A percentile compares a stretch with the other conserved stretches of the same genome.
These are phyloP conservation scores for Barnettozyma sucrosica DNA, from an alignment of 805 yeast species.

Conservation along the genomic window DNA sequence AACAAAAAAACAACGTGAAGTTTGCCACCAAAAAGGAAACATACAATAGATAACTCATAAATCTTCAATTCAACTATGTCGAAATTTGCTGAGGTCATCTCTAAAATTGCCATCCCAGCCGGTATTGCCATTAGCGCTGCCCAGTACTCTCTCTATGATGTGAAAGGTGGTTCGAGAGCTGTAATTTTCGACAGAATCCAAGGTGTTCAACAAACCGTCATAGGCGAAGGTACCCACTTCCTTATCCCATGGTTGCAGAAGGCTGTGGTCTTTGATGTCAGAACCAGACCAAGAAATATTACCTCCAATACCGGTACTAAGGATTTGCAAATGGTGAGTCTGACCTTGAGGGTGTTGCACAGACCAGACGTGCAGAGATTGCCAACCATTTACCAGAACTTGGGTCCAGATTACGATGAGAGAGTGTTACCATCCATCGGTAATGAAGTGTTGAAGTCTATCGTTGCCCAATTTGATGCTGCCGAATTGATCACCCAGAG, in stretches of 20 bases:
- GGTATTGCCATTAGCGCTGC: slow-evolving; percentile 66
- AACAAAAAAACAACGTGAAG: background rate
- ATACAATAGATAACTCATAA: background rate
- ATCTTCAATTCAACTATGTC: slow-evolving; percentile 28
- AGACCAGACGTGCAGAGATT: slow-evolving; percentile 83
- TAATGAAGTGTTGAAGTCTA: slow-evolving; percentile 82
- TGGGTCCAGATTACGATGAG: slow-evolving; percentile 94
- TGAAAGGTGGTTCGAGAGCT: slow-evolving; percentile 93
- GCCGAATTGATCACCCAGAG: slow-evolving; percentile 96
- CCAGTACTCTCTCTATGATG: slow-evolving; percentile 87
- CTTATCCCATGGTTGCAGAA: slow-evolving; percentile 93
- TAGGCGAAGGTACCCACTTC: slow-evolving; percentile 97
- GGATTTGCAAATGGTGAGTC: slow-evolving; percentile 91
- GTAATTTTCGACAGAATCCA: slow-evolving; percentile 87
- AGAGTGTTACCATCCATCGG: slow-evolving; percentile 90
- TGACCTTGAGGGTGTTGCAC: slow-evolving; percentile 88
- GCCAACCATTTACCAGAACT: slow-evolving; percentile 82
- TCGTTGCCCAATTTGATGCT: slow-evolving; percentile 92
- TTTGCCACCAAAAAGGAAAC: slow-evolving; percentile 8
- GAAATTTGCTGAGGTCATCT: slow-evolving; percentile 34
- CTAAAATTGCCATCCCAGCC: slow-evolving; percentile 59
- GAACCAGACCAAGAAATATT: slow-evolving; percentile 92
- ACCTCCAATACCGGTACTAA: slow-evolving; percentile 95
- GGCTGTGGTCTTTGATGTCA: slow-evolving; percentile 84
- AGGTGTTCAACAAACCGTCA: slow-evolving; percentile 84